These are phyloP conservation scores for Cudoniella acicularis DNA, from an alignment of 495 filamentous ascomycete species.

Conservation along the genomic window DNA sequence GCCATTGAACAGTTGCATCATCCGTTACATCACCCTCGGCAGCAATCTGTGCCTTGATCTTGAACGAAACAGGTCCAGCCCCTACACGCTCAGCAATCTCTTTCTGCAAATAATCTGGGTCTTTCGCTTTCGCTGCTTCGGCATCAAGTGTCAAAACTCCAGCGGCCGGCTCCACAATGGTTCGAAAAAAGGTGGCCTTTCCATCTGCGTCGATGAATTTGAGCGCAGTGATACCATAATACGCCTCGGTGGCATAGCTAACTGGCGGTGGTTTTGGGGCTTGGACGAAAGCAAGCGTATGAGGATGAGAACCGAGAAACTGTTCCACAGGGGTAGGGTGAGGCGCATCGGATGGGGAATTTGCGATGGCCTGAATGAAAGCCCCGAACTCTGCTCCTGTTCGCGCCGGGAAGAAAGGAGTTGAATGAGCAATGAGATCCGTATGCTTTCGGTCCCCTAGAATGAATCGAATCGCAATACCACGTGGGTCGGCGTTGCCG, in stretches of 20 bases:
- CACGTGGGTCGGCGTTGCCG: constrained; percentile 43
- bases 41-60: constrained; percentile 45
- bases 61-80: constrained; percentile 36
- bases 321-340: constrained; percentile 27
- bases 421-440: constrained; percentile 51
- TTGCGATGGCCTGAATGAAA: constrained; percentile 37
- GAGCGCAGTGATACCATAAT: constrained; percentile 46
- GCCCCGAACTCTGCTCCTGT: constrained; percentile 46
- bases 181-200: constrained; percentile 41
- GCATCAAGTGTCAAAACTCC: constrained; percentile 35
- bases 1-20: constrained; percentile 50
- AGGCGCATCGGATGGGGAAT: constrained; percentile 13
- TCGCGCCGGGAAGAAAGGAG: constrained; percentile 42
- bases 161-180: constrained; percentile 37
- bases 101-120: constrained; percentile 38
- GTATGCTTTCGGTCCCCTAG: constrained; percentile 47
- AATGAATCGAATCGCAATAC: constrained; percentile 47
- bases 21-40: constrained; percentile 45
- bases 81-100: constrained; percentile 33
- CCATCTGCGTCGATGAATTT: constrained; percentile 41
- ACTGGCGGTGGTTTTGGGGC: constrained; percentile 43
- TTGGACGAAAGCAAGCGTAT: constrained; percentile 40
- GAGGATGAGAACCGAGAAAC: constrained; percentile 40
- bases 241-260: constrained; percentile 42
- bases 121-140: constrained; percentile 30